These are phyloP conservation scores for Mayamaea pseudoterrestris DNA, from an alignment of 108 stramenopile genomes.

Conservation along the genomic window DNA sequence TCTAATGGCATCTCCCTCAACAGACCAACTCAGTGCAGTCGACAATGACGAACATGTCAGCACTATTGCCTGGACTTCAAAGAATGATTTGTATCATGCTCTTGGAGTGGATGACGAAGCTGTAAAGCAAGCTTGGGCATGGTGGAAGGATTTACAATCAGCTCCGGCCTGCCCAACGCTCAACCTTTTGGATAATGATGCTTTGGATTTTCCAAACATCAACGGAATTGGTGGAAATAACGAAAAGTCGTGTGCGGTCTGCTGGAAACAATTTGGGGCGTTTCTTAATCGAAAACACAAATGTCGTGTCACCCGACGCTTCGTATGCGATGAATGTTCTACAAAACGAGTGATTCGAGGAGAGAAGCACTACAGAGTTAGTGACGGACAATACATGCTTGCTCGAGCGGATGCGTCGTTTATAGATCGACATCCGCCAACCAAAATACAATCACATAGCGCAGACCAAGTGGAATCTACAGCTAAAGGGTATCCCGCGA, in stretches of 20 bases:
- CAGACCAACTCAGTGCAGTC: too few species aligned
- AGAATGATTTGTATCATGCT: too few species aligned
- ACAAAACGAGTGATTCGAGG: slow-evolving; percentile 40
- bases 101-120: too few species aligned
- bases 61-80: too few species aligned
- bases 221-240: slow-evolving; percentile 56
- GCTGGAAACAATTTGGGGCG: slow-evolving; percentile 70
- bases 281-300: slow-evolving; percentile 62
- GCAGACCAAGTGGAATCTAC: not conserved
- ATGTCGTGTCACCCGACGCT: slow-evolving; percentile 49
- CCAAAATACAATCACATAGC: slow-evolving; percentile 1
- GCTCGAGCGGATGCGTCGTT: slow-evolving; percentile 20
- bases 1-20: too few species aligned
- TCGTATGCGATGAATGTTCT: slow-evolving; percentile 76
- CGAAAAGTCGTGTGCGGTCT: slow-evolving; percentile 63
- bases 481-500: not conserved
- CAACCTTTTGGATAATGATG: slow-evolving; percentile 16
- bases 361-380: slow-evolving; percentile 46
- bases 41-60: too few species aligned
- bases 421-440: slow-evolving; percentile 2
- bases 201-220: slow-evolving; percentile 29
- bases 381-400: slow-evolving; percentile 68
- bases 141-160: too few species aligned
- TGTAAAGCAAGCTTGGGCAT: too few species aligned
- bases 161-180: too few species aligned